Evolutionary conservation across 73 alveolate genomes (phyloP).

Genomic region (Paramecium caudatum): DNA sequence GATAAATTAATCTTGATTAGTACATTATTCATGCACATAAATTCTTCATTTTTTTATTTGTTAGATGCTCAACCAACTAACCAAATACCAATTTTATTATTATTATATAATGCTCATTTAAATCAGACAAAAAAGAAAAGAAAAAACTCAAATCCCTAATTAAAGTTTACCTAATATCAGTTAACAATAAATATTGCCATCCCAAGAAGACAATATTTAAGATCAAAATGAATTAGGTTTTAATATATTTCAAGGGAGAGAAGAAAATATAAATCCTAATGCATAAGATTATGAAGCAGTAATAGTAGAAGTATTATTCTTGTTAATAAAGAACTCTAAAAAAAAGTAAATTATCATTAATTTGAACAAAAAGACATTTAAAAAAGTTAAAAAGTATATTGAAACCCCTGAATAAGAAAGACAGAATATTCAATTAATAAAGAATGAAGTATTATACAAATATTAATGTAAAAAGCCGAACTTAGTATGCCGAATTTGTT

Average conservation of each 20-base stretch:
- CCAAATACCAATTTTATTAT: too few species aligned
- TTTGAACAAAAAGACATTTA: constrained; percentile 21
- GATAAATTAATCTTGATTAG: constrained; percentile 51
- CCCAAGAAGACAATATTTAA: neutral
- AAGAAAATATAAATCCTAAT: too few species aligned
- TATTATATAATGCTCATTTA: constrained; percentile 4
- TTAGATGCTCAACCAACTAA: too few species aligned
- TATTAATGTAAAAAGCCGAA: neutral
- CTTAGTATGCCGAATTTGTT: constrained; percentile 75
- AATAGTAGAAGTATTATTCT: neutral
- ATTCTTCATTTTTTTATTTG: neutral
- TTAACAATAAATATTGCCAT: neutral
- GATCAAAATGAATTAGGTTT: neutral
- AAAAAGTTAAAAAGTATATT: constrained; percentile 18
- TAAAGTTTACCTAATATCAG: neutral
- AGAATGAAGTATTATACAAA: neutral
- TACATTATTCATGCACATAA: neutral
- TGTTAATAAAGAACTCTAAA: neutral
- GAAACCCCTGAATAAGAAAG: constrained; percentile 57
- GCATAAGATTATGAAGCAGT: neutral
- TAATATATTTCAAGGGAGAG: neutral
- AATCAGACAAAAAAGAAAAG: neutral
- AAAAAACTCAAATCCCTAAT: neutral
- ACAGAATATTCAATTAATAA: too few species aligned
- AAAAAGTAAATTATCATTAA: constrained; percentile 24